These are phyloP conservation scores for Acanthamoeba castellanii DNA, from an alignment of 208 protist genomes.

Conservation along the genomic window DNA sequence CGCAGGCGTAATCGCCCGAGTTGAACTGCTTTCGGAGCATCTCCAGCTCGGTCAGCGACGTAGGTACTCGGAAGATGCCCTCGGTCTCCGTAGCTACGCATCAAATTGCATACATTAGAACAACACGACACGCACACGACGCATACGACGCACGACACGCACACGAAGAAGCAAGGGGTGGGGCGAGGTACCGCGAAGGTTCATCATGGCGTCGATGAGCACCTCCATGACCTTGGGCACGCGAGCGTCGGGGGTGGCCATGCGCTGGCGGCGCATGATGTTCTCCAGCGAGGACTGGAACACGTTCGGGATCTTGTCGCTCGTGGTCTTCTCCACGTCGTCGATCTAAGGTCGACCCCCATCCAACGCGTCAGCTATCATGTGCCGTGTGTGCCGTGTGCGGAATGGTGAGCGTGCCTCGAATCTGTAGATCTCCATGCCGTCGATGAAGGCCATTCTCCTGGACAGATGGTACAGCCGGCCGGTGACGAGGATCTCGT, in stretches of 20 bases:
- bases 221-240: conserved; percentile 69
- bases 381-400: no score
- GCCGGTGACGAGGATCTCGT: conserved; percentile 58
- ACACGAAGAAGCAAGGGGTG: background rate
- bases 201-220: conserved; percentile 67
- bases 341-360: background rate
- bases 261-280: conserved; percentile 64
- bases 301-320: conserved; percentile 57
- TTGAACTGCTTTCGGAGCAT: conserved; percentile 64
- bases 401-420: background rate
- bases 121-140: background rate
- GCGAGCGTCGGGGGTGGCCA: background rate
- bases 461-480: conserved; percentile 51
- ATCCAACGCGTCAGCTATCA: background rate
- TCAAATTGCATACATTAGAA: no score
- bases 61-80: conserved; percentile 65
- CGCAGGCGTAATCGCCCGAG: conserved; percentile 44
- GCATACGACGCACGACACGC: background rate
- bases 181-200: background rate
- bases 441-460: conserved; percentile 58
- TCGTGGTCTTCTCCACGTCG: conserved; percentile 28
- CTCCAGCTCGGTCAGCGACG: conserved; percentile 31
- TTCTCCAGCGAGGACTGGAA: conserved; percentile 30
- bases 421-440: conserved; percentile 69
- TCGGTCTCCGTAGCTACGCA: background rate